These are phyloP conservation scores for Lojkania enalia DNA, from an alignment of 2,329 filamentous ascomycete species.

Conservation along the genomic window DNA sequence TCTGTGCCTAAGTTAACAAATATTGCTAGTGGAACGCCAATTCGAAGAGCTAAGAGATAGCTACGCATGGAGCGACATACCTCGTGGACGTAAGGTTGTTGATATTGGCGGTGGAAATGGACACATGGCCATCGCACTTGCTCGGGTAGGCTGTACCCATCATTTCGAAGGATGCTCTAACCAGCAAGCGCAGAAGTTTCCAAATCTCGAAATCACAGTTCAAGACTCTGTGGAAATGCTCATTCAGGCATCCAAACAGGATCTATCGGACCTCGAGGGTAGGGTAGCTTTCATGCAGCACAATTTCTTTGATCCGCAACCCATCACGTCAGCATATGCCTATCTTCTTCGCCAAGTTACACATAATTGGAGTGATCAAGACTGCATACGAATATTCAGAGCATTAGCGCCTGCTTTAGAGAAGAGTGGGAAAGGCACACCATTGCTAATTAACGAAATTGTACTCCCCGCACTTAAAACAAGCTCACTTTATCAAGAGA, in stretches of 20 bases:
- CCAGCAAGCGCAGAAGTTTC: constrained; percentile 2
- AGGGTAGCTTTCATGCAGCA: constrained; percentile 35
- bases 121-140: constrained; percentile 22
- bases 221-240: constrained; percentile 14
- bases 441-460: constrained; percentile 41
- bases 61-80: constrained; percentile 20
- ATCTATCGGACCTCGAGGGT: constrained; percentile 4
- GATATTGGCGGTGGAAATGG: constrained; percentile 28
- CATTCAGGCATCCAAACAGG: neutral
- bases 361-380: constrained; percentile 47
- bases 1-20: neutral
- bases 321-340: constrained; percentile 28
- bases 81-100: constrained; percentile 19
- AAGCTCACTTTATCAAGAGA: constrained; percentile 15
- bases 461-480: constrained; percentile 27
- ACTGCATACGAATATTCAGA: constrained; percentile 42
- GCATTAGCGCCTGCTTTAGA: constrained; percentile 41
- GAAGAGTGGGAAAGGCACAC: constrained; percentile 25
- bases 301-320: constrained; percentile 44
- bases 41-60: constrained; percentile 25
- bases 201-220: constrained; percentile 10
- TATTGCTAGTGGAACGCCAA: constrained; percentile 26
- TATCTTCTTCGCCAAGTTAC: constrained; percentile 43
- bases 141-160: constrained; percentile 20
- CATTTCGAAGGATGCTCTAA: constrained; percentile 6